Percentiles rank a stretch among this genome's conserved stretches.
These are phyloP conservation scores for Sarcomyxa edulis DNA, from an alignment of 768 basidiomycete species.

Conservation along the genomic window DNA sequence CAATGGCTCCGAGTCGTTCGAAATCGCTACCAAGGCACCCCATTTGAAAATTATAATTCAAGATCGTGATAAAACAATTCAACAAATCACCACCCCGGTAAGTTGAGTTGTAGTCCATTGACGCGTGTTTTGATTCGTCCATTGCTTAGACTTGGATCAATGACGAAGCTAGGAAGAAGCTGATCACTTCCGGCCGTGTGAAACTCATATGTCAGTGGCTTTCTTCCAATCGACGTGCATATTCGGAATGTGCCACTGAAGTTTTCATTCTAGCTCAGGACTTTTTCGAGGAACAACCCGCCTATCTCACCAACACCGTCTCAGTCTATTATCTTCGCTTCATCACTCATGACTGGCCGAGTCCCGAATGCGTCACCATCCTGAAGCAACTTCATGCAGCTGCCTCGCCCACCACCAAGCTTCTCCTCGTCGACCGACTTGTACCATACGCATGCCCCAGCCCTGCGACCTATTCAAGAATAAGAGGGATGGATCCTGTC, in stretches of 20 bases:
- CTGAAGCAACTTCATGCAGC: slow-evolving; percentile 18
- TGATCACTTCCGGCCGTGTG: slow-evolving; percentile 20
- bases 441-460: slow-evolving; percentile 8
- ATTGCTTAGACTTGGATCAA: slow-evolving; percentile 16
- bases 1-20: slow-evolving; percentile 41
- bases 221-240: no score
- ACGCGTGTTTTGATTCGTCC: slow-evolving; percentile 7
- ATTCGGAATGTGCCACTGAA: no score
- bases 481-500: background rate
- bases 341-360: slow-evolving; percentile 50
- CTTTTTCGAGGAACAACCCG: slow-evolving; percentile 41
- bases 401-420: slow-evolving; percentile 15
- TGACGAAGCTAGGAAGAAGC: no score
- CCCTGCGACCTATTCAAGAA: background rate
- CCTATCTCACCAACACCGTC: slow-evolving; percentile 22
- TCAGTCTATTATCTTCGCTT: slow-evolving; percentile 39
- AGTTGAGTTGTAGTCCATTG: background rate
- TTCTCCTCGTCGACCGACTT: slow-evolving; percentile 21
- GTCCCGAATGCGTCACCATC: slow-evolving; percentile 21
- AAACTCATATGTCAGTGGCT: no score
- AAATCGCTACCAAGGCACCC: slow-evolving; percentile 28
- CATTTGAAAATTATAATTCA: slow-evolving; percentile 51
- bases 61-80: slow-evolving; percentile 49
- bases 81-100: slow-evolving; percentile 44
- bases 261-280: no score